phyloP scores from a whole-genome alignment of 768 basidiomycete species.

The Calvatia gigantea region DNA sequence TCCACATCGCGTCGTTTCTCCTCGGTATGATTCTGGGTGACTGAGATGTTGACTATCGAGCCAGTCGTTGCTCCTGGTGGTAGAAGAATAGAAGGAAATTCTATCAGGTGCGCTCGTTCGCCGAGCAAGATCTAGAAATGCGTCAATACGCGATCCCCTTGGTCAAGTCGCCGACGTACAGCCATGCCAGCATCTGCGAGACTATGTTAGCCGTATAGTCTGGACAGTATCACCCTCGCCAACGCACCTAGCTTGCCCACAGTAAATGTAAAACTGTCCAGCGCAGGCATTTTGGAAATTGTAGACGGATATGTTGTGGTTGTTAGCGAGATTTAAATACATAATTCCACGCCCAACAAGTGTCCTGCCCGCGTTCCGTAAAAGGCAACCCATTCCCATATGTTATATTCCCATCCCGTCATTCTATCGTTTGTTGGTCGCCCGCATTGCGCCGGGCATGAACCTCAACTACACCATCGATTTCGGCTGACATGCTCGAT shows the following conservation, averaged over 20 bases:
- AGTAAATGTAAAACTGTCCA: constrained; percentile 84
- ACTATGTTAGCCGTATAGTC: constrained; percentile 10
- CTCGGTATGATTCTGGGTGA: constrained; percentile 81
- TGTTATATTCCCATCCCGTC: not conserved
- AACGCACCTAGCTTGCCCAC: constrained; percentile 90
- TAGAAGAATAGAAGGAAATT: constrained; percentile 93
- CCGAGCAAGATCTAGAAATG: constrained; percentile 78
- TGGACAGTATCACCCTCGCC: not conserved
- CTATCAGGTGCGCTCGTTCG: constrained; percentile 92
- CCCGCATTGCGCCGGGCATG: not conserved
- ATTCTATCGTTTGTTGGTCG: too few relatives aligned
- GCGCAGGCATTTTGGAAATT: constrained; percentile 24
- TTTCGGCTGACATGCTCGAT: constrained; percentile 22
- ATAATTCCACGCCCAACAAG: not conserved
- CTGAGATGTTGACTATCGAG: constrained; percentile 96
- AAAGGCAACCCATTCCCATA: constrained; percentile 3
- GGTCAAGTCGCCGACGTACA: constrained; percentile 37
- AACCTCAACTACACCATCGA: not conserved
- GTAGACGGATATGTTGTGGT: not conserved
- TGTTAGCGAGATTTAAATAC: not conserved
- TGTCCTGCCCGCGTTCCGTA: not conserved
- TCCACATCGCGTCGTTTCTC: constrained; percentile 79
- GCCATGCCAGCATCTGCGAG: constrained; percentile 88
- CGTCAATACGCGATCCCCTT: not conserved
- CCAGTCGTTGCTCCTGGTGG: constrained; percentile 92